Conservation (phyloP, 495 filamentous ascomycete genomes). For the Hypoxylon rickii region DNA sequence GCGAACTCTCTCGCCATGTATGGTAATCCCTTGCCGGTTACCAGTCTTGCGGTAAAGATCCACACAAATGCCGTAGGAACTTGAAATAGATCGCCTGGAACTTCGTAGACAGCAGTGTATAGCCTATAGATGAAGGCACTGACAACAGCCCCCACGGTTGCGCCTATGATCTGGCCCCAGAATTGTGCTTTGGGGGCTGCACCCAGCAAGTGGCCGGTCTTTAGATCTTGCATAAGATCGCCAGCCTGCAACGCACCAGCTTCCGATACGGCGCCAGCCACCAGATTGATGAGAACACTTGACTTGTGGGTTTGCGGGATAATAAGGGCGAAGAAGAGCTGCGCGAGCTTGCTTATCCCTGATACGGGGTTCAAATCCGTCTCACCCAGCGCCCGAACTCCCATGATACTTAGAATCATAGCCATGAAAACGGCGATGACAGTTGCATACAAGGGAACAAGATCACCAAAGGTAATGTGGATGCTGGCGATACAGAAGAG, state of each 20-base stretch:
- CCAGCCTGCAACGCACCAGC: slow-evolving; percentile 93
- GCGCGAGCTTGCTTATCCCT: slow-evolving; percentile 94
- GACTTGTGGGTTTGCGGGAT: slow-evolving; percentile 72
- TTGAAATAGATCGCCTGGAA: slow-evolving; percentile 88
- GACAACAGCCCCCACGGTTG: slow-evolving; percentile 83
- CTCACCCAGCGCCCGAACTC: slow-evolving; percentile 90
- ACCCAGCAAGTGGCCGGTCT: slow-evolving; percentile 91
- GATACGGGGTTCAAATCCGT: slow-evolving; percentile 97
- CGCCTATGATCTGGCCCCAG: slow-evolving; percentile 92
- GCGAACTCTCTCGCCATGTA: slow-evolving; percentile 80
- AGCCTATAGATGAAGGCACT: slow-evolving; percentile 87
- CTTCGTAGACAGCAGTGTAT: slow-evolving; percentile 85
- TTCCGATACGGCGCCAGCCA: slow-evolving; percentile 87
- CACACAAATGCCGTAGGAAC: slow-evolving; percentile 94
- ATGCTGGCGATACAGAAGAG: slow-evolving; percentile 79
- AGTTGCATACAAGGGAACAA: slow-evolving; percentile 74
- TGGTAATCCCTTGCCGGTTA: slow-evolving; percentile 91
- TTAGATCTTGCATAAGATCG: slow-evolving; percentile 98
- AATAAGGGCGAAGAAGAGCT: slow-evolving; percentile 90
- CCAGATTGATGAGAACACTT: slow-evolving; percentile 86
- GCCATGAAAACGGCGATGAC: slow-evolving; percentile 83
- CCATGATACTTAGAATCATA: slow-evolving; percentile 90
- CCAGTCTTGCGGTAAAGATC: slow-evolving; percentile 92
- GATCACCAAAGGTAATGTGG: slow-evolving; percentile 73
- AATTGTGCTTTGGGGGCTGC: slow-evolving; percentile 95